These are phyloP conservation scores for Mycosphaerella arachidis DNA, from an alignment of 2,329 filamentous ascomycete species.

Conservation along the genomic window DNA sequence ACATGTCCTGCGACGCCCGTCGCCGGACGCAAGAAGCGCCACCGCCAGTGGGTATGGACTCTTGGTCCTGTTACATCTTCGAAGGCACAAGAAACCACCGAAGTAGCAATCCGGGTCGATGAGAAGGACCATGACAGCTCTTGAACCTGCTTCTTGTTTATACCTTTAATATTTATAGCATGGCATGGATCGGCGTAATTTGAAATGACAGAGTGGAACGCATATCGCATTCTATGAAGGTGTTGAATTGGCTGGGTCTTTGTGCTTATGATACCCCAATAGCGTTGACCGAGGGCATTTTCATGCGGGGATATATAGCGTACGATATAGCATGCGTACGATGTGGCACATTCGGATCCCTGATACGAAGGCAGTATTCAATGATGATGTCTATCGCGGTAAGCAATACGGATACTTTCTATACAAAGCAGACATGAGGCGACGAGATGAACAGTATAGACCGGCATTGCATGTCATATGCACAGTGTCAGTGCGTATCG, in stretches of 20 bases:
- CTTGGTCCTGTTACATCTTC: slow-evolving; percentile 26
- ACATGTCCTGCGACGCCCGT: slow-evolving; percentile 51
- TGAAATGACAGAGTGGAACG: not conserved
- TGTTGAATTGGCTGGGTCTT: not conserved
- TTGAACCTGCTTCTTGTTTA: not conserved
- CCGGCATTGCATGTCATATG: not conserved
- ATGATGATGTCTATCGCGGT: not conserved
- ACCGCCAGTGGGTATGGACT: slow-evolving; percentile 56
- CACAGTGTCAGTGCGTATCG: not conserved
- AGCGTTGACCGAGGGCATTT: not conserved
- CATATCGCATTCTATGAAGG: not conserved
- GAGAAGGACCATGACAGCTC: not conserved
- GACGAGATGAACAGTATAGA: not conserved
- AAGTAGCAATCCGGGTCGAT: not conserved
- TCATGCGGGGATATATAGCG: not conserved
- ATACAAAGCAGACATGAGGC: not conserved
- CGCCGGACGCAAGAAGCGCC: slow-evolving; percentile 50
- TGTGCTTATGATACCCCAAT: not conserved
- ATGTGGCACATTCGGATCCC: too few relatives aligned
- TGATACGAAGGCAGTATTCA: too few relatives aligned
- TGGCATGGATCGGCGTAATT: not conserved
- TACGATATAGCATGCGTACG: not conserved
- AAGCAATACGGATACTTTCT: not conserved
- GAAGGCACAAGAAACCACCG: not conserved
- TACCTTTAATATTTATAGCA: not conserved